phyloP scores from a whole-genome alignment of 2,329 filamentous ascomycete genomes.

The Aureobasidium sp. region DNA sequence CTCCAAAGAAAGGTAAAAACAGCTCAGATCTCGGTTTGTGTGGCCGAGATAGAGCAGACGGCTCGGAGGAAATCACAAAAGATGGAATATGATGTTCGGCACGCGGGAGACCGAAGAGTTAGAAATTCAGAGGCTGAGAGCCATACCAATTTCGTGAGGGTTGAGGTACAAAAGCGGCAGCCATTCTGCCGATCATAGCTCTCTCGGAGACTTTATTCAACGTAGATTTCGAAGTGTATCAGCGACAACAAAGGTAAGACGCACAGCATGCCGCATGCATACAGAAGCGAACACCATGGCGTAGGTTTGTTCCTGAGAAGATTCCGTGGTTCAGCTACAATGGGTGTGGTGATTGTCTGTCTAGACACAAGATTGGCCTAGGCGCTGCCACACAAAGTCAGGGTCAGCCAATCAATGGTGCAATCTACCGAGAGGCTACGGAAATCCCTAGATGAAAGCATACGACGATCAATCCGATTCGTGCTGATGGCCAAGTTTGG shows the following conservation, averaged over 20 bases:
- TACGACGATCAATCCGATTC: constrained; percentile 11
- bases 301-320: constrained; percentile 4
- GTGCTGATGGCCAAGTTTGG: constrained; percentile 9
- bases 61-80: not conserved
- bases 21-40: not conserved
- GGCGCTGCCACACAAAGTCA: constrained; percentile 8
- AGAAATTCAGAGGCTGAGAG: not conserved
- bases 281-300: not conserved
- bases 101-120: not conserved
- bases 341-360: not conserved
- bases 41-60: not conserved
- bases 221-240: not conserved
- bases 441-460: constrained; percentile 7
- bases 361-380: constrained; percentile 2
- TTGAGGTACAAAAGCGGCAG: not conserved
- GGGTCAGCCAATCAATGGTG: constrained; percentile 10
- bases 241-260: not conserved
- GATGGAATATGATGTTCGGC: not conserved
- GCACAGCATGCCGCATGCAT: constrained; percentile 5
- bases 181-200: not conserved
- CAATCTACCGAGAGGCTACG: constrained; percentile 12
- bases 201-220: not conserved
- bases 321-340: constrained; percentile 12
- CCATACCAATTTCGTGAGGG: constrained; percentile 2
- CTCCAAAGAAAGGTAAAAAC: not conserved